Base-by-base conservation (phyloP, 257 asterid genomes). In the Solanum arcanum region DNA sequence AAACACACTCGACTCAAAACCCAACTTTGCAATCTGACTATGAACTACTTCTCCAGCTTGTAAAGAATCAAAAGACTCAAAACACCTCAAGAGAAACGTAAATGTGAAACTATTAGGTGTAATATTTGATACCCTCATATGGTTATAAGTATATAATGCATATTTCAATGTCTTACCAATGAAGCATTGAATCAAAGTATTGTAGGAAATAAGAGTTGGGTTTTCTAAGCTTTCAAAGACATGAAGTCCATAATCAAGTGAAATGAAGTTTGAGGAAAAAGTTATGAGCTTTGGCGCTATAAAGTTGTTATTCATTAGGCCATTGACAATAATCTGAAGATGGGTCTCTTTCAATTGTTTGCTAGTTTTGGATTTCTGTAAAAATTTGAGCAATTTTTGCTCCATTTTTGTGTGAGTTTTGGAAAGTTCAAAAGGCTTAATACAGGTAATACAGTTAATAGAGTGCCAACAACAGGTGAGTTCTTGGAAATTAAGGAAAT, bases 151-250 rank as follows among this genome's bases (percentile, higher is more conserved):
- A 33, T 15, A 56, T 72, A 86, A 66, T 52, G 93, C 93, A 73
- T 86, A 89, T 86, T 62, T 82, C 10, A 29, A 83, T 64, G 91
- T 88, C 78, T 90, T 93, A 7, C 94, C 91, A 12, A 90, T 86
- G 86, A 90, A 92, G 90, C 92, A 93, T 87, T 90, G 90, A 87
- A 93, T 91, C 90, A 93, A 52, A 83, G 92, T 89, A 64, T 93
- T 93, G 91, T 90, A 88, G 5, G 47, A 76, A 62, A 93, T 88
- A 83, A 91, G 86, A 70, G 37, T 91, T 3, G 94, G 94, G 6
- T 42, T 70, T 9, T 44, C 59, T 76, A 89, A 60, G 68, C 18
- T 77, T 52, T 85, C 60, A 88, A 93, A 89, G 49, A 91, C 78
- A 16, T 87, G 35, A 86, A 62, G 52, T 35, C 91, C 91, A 47